Evolutionary conservation across 1,284 basidiomycete species (phyloP), one percentile per base, ranked within the genome.

Genomic region (Cerioporus squamosus): DNA sequence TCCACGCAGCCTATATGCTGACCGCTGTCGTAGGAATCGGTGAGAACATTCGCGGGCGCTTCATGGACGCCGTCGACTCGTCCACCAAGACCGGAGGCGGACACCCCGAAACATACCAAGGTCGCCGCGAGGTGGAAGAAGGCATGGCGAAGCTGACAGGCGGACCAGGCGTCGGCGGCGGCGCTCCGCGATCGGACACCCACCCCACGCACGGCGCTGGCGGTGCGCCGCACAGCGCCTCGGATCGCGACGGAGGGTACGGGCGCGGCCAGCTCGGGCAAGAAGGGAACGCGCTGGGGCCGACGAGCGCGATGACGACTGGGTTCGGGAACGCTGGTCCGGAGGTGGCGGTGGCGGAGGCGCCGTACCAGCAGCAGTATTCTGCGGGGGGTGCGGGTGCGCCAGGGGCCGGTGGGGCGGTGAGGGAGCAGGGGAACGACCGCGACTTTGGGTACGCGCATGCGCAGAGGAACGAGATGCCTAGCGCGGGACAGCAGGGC

Each of bases 111-210:
- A 53, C 56, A 12, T 36, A 55, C 38, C 50, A 51, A 15, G 64
- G 64, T 3, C 40, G 43, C 18, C 44, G 23, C 15, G 59, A 66
- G 40, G 42, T 61, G 36, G 62, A 66, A 51, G 55, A 53, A 7
- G 62, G 64, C 12, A 53, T 63, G 55, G 57, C 57, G 1, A 58
- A 55, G 39, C 33, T 65, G 45, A 65, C 55, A 4, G 63, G 60
- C 20, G 54, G 54, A 2, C 44, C 49, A 3, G 50, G 53, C 40
- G 50, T 44, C 17, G 20, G 26, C 48, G 26, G 29, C 17, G 17
- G 38, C 18, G 36, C 31, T 44, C 48, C 39, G 36, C 22, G 55
- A 7, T 22, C 38, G 15, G 29, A 36, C 8, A 36, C 33, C 33
- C 33, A 36, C 14, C 33, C 33, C 33, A 36, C 14, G 33, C 33